phyloP scores from a whole-genome alignment of 352 stramenopile genomes.

The Phytophthora chlamydospora region DNA sequence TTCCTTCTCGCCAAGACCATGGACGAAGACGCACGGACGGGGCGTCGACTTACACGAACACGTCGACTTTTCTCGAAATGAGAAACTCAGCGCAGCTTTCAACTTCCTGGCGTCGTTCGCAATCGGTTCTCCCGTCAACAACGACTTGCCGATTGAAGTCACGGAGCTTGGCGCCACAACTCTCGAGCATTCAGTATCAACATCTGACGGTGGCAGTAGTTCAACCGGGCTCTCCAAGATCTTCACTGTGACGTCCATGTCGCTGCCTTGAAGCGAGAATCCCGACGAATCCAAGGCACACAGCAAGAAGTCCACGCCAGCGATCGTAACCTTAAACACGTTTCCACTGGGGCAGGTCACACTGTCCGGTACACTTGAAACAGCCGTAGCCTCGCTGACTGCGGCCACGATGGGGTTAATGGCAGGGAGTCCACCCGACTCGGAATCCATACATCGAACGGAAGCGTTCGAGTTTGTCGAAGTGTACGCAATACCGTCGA shows the following conservation, averaged over 20 bases:
- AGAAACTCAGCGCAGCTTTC: slow-evolving; percentile 10
- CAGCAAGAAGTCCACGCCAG: slow-evolving; percentile 12
- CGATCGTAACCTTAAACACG: slow-evolving; percentile 15
- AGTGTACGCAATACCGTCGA: neutral
- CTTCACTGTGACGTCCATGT: slow-evolving; percentile 25
- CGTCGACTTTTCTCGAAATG: slow-evolving; percentile 1
- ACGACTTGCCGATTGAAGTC: slow-evolving; percentile 1
- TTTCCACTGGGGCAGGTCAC: slow-evolving; percentile 3
- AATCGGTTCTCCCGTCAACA: slow-evolving; percentile 1
- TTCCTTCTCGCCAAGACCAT: slow-evolving; percentile 9
- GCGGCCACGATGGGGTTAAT: slow-evolving; percentile 14
- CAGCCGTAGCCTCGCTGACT: slow-evolving; percentile 4
- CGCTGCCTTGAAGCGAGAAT: slow-evolving; percentile 12
- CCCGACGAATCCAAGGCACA: slow-evolving; percentile 11
- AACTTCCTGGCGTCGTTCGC: neutral
- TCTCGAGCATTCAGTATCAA: neutral
- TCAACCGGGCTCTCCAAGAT: slow-evolving; percentile 18
- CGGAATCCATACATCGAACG: slow-evolving; percentile 5
- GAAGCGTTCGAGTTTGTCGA: neutral
- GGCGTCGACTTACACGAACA: slow-evolving; percentile 17
- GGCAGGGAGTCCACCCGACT: slow-evolving; percentile 5
- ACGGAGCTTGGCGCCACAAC: neutral
- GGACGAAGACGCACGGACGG: slow-evolving; percentile 22
- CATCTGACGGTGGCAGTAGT: slow-evolving; percentile 7
- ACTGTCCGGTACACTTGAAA: neutral